Conservation (phyloP, 2,329 filamentous ascomycete species). For the Tolypocladium tundrense region DNA sequence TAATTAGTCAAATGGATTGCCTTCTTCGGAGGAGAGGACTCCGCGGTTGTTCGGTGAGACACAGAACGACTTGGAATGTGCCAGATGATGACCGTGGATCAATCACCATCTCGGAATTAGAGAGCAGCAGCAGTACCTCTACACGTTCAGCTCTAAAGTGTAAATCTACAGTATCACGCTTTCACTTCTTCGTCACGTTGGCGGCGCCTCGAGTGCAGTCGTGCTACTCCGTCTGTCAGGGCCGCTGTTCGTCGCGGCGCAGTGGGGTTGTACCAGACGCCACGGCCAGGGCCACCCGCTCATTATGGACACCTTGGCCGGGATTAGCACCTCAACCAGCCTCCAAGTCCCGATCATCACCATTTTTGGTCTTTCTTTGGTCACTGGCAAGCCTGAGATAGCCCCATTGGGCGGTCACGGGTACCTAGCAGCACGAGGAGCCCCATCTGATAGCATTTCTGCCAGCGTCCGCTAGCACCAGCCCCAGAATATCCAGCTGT, state of each 20-base stretch:
- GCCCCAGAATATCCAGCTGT: no score
- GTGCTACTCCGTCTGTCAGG: no score
- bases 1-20: background rate
- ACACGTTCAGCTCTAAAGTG: no score
- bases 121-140: background rate
- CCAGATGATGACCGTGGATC: background rate
- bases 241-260: background rate
- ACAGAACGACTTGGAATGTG: no score
- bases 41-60: background rate
- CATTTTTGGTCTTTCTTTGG: no score
- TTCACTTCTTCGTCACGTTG: background rate
- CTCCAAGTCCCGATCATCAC: no score
- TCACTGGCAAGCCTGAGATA: no score
- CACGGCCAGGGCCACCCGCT: background rate
- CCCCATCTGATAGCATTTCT: no score
- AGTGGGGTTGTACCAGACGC: background rate
- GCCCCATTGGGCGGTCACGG: no score
- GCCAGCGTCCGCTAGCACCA: no score
- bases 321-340: background rate
- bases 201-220: background rate
- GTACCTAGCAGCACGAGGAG: no score
- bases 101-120: background rate
- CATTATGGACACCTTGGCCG: background rate
- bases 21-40: background rate
- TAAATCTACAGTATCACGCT: background rate